Evolutionary conservation across 257 asterid species (phyloP).

Genomic region (Buddleja alternifolia): DNA sequence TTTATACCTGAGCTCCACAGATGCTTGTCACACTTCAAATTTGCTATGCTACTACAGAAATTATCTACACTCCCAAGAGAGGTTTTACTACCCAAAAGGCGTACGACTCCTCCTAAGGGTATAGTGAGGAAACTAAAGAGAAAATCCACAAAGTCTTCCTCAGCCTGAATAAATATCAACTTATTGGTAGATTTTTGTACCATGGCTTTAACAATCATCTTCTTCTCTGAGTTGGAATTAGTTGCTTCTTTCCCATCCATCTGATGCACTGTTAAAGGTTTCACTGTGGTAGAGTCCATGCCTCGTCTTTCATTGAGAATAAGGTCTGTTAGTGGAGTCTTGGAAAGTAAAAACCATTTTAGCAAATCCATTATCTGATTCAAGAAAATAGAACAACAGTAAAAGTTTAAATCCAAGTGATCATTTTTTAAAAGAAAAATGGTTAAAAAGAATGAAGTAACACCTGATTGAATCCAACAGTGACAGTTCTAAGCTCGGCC

Average conservation of each 20-base stretch:
- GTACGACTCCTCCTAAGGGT: constrained; percentile 28
- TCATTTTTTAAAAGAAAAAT: too few relatives aligned
- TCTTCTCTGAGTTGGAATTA: neutral
- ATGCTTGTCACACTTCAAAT: neutral
- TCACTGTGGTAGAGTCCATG: neutral
- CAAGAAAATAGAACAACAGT: neutral
- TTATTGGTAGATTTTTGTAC: constrained; percentile 27
- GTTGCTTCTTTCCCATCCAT: neutral
- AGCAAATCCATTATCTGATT: constrained; percentile 33
- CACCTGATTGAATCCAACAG: constrained; percentile 31
- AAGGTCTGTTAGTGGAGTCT: constrained; percentile 29
- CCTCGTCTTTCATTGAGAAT: neutral
- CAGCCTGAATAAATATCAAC: constrained; percentile 28
- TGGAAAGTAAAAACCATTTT: constrained; percentile 15
- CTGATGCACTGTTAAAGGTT: neutral
- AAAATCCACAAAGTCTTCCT: constrained; percentile 24
- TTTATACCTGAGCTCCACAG: neutral
- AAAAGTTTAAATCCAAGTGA: neutral
- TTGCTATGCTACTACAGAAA: constrained; percentile 11
- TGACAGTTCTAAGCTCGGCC: constrained; percentile 2
- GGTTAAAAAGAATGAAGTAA: too few relatives aligned
- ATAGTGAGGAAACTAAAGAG: constrained; percentile 26
- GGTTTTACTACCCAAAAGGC: constrained; percentile 21
- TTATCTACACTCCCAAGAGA: constrained; percentile 25
- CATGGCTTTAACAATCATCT: constrained; percentile 18